Conservation (phyloP, 2,329 filamentous ascomycete genomes). For the Lasiodiplodia hormozganensis region DNA sequence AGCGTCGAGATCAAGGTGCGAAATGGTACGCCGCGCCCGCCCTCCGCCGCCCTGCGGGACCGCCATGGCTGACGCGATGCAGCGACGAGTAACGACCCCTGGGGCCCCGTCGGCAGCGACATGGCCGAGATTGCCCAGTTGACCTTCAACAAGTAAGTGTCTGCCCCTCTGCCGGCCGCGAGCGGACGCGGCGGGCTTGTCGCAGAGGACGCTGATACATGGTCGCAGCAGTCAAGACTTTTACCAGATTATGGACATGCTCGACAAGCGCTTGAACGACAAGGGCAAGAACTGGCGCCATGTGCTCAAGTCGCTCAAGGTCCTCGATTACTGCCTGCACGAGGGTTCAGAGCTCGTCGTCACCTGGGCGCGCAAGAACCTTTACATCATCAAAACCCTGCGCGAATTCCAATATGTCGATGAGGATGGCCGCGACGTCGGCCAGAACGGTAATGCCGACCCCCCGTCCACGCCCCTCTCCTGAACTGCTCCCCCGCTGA, state of each 20-base stretch:
- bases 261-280: conserved; percentile 97
- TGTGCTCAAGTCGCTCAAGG: conserved; percentile 95
- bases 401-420: conserved; percentile 97
- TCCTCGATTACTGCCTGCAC: conserved; percentile 96
- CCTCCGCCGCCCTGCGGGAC: not conserved
- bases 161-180: not conserved
- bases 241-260: conserved; percentile 99
- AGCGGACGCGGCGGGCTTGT: conserved; percentile 14
- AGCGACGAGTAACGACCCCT: conserved; percentile 99
- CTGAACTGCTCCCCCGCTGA: conserved; percentile 13
- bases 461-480: conserved; percentile 8
- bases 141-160: conserved; percentile 91
- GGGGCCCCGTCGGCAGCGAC: conserved; percentile 96
- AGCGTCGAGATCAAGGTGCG: conserved; percentile 92
- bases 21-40: conserved; percentile 39
- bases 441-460: conserved; percentile 81
- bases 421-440: conserved; percentile 93
- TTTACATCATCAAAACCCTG: conserved; percentile 98
- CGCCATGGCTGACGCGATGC: conserved; percentile 36
- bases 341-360: conserved; percentile 96
- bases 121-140: conserved; percentile 99
- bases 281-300: conserved; percentile 99
- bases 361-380: conserved; percentile 96
- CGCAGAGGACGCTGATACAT: conserved; percentile 38
- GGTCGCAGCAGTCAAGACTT: conserved; percentile 84